Evolutionary conservation across 2,329 filamentous ascomycete genomes (phyloP).

Genomic region (Simplicillium sp.): DNA sequence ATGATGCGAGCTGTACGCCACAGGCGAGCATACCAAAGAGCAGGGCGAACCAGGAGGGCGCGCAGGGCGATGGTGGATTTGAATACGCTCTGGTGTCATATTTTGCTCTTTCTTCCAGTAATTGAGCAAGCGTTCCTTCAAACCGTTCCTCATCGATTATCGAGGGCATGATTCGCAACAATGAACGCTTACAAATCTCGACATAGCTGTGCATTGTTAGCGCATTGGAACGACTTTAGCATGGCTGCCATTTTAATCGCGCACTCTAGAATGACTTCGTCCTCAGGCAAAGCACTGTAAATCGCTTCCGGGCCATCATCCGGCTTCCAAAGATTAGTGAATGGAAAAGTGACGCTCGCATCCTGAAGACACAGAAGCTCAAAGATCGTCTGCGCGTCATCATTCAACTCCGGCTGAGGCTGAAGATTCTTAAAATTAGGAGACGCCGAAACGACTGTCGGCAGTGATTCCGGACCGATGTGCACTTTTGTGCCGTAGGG

Average conservation of each 20-base stretch:
- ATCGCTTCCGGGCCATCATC: constrained; percentile 1
- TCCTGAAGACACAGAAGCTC: constrained; percentile 1
- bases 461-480: neutral
- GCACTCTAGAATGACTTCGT: neutral
- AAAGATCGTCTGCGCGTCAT: neutral
- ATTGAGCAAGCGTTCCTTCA: neutral
- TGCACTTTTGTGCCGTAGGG: neutral
- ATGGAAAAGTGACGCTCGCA: neutral
- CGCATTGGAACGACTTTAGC: neutral
- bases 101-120: neutral
- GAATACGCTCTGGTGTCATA: neutral
- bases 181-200: neutral
- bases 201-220: neutral
- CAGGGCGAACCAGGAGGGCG: neutral
- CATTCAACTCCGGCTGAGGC: neutral
- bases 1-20: neutral
- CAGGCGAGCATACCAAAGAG: neutral
- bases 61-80: neutral
- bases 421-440: too few relatives aligned
- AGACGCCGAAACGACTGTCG: neutral
- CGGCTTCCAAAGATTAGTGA: constrained; percentile 1
- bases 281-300: neutral
- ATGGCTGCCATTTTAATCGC: too few relatives aligned
- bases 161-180: neutral
- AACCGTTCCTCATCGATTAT: neutral